Evolutionary conservation across 1,284 basidiomycete species (phyloP), one percentile per base, ranked within the genome.

Genomic region (Papiliotrema terrestris): DNA sequence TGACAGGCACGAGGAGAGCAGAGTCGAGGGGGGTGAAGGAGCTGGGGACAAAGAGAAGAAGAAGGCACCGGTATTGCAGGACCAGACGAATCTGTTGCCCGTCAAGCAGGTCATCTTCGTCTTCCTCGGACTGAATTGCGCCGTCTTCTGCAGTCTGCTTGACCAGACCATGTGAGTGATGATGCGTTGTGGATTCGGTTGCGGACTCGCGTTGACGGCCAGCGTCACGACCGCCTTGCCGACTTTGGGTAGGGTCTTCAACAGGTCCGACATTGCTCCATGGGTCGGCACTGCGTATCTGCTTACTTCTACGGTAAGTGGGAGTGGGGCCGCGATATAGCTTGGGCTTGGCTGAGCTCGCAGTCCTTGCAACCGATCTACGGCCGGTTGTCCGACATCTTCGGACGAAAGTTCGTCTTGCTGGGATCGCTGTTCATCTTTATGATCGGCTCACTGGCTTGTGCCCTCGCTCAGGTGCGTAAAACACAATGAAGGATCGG

Each of bases 81-180:
- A 89, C 74, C 87, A 89, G 72, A 89, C 87, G 15, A 88, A 88
- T 65, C 79, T 88, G 20, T 80, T 89, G 4, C 88, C 87, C 0
- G 82, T 83, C 68, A 81, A 78, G 58, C 85, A 84, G 65, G 79
- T 88, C 39, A 72, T 87, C 17, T 77, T 83, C 11, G 81, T 86
- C 8, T 86, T 88, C 60, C 66, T 79, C 2, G 83, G 85, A 8
- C 78, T 88, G 26, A 78, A 83, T 8, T 60, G 59, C 47, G 72
- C 73, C 13, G 52, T 74, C 5, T 77, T 87, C 25, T 84, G 84
- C 56, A 81, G 81, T 44, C 71, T 84, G 15, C 79, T 86, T 29
- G 70, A 73, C 62, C 73, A 75, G 51, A 75, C 70, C 15, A 74
- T 73, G 72, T 73, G 47, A 61, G 69, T 65, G 6, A 15, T 15